These are phyloP conservation scores for Filosporella fistucella DNA, from an alignment of 495 filamentous ascomycete genomes.

Conservation along the genomic window DNA sequence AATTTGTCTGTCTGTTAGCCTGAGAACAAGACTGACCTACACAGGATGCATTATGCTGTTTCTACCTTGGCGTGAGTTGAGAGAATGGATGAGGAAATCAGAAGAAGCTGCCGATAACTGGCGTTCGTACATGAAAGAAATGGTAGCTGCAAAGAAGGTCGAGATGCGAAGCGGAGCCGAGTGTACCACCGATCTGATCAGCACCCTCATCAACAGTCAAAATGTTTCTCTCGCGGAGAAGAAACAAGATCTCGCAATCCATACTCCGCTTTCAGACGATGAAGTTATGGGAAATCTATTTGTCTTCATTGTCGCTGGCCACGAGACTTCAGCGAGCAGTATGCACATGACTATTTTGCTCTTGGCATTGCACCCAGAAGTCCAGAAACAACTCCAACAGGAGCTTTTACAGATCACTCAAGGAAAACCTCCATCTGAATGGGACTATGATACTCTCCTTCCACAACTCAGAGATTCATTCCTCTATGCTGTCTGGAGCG, in stretches of 20 bases:
- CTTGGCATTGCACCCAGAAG: slow-evolving; percentile 53
- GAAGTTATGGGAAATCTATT: slow-evolving; percentile 70
- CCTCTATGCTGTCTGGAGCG: slow-evolving; percentile 63
- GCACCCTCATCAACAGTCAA: too few species aligned
- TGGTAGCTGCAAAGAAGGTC: slow-evolving; percentile 34
- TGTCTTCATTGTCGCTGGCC: slow-evolving; percentile 64
- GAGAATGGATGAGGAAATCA: too few species aligned
- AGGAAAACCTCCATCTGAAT: slow-evolving; percentile 42
- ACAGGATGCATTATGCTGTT: too few species aligned
- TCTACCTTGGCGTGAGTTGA: too few species aligned
- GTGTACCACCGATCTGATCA: too few species aligned
- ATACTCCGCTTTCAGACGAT: background rate
- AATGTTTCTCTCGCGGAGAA: too few species aligned
- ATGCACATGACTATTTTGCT: slow-evolving; percentile 56
- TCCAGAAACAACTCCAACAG: slow-evolving; percentile 53
- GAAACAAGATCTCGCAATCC: too few species aligned
- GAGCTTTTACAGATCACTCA: slow-evolving; percentile 55
- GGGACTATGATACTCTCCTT: slow-evolving; percentile 55
- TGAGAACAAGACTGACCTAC: too few species aligned
- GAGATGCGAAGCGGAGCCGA: slow-evolving; percentile 28
- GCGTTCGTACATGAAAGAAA: slow-evolving; percentile 45
- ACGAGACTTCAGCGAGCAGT: slow-evolving; percentile 66
- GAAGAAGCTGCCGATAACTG: slow-evolving; percentile 40
- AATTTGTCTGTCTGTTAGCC: too few species aligned
- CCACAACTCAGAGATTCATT: slow-evolving; percentile 41